Base-by-base conservation (phyloP, 1,139 yeast species). In the Spathaspora sp. region DNA sequence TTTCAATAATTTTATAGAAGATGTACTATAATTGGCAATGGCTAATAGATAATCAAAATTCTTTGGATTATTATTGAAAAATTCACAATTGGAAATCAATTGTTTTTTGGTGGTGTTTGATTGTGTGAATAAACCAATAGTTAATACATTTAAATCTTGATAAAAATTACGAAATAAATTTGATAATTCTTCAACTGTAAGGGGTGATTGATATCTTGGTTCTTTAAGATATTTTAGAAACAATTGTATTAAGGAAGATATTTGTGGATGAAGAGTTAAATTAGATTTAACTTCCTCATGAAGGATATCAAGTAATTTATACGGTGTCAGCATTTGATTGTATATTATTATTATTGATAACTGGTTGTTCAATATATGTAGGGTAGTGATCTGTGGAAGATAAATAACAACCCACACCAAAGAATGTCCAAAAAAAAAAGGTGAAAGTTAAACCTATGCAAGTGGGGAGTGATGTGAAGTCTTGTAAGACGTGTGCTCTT, bases 201-300 rank as follows among this genome's bases (percentile, higher is more conserved):
- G 57, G 2, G 79, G 79, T 16, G 70, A 57, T 53, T 68, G 78
- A 51, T 65, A 74, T 20, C 78, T 61, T 3, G 79, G 79, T 51
- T 74, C 78, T 50, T 69, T 70, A 46, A 74, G 61, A 48, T 72
- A 73, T 47, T 59, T 61, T 27, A 69, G 53, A 45, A 74, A 74
- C 13, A 63, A 64, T 29, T 41, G 52, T 25, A 43, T 52, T 41
- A 48, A 51, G 8, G 43, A 43, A 7, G 44, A 17, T 15, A 53
- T 45, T 25, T 51, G 54, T 3, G 51, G 53, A 39, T 53, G 53
- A 18, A 53, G 43, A 2, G 41, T 29, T 20, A 51, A 36, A 31
- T 44, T 47, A 2, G 46, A 13, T 27, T 44, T 45, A 16, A 53
- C 52, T 41, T 53, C 56, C n/a, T 50, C 51, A 38, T 49, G 51